Conservation (phyloP, 768 basidiomycete species). For the Tulasnella sp. region DNA sequence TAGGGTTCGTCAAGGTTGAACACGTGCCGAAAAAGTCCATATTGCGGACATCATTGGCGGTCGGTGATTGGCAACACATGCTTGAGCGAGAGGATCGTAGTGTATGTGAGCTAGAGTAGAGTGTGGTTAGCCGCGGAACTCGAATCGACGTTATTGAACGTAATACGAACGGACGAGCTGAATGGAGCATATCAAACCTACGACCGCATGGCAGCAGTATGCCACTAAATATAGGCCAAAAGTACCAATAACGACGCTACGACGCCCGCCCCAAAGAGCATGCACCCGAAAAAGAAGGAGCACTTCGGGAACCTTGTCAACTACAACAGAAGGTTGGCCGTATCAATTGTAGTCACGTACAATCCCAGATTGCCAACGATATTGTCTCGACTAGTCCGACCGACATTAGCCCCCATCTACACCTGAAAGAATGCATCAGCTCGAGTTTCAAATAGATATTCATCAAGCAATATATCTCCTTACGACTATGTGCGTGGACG, state of each 20-base stretch:
- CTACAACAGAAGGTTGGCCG: neutral
- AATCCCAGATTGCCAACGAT: neutral
- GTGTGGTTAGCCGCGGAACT: neutral
- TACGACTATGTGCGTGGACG: too few relatives aligned
- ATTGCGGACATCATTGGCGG: neutral
- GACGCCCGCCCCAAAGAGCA: neutral
- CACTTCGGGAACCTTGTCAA: neutral
- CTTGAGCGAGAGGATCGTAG: neutral
- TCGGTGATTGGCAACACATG: neutral
- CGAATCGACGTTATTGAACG: too few relatives aligned
- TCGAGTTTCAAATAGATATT: too few relatives aligned
- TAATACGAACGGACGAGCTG: neutral
- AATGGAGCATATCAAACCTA: neutral
- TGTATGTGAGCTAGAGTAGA: neutral
- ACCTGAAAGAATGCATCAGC: too few relatives aligned
- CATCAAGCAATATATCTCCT: too few relatives aligned
- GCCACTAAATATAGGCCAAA: neutral
- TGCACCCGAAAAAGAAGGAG: neutral
- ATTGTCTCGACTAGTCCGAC: neutral
- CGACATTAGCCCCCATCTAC: neutral
- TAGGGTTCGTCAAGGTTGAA: neutral
- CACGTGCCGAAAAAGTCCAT: neutral
- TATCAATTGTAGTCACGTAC: neutral
- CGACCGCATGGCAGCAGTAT: neutral
- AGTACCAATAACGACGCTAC: neutral